Base-by-base conservation (phyloP, 1,284 basidiomycete genomes). In the Cronartium quercuum region DNA sequence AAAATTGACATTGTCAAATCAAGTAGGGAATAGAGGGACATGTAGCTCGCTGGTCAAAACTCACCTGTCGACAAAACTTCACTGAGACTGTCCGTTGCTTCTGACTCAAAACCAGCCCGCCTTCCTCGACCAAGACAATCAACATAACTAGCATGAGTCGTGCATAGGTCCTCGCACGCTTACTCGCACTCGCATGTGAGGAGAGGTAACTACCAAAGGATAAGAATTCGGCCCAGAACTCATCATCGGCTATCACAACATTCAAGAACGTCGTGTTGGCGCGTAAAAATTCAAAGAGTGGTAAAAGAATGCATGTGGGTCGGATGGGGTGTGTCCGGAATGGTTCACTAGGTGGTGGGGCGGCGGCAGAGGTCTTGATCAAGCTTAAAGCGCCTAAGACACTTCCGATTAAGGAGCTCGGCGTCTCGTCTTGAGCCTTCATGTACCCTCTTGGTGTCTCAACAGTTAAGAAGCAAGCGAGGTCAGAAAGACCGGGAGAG, bases 91-190 rank as follows among this genome's bases (percentile, higher is more conserved):
- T 67, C 2, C 55, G 61, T n/a, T 68, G 63, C 21, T 7, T 10
- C 34, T 76, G 67, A 55, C 78, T 67, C 47, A 78, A 76, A 2
- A 77, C 77, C n/a, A 77, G 77, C 9, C 69, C 61, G 44, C 77
- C 79, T 47, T 81, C 79, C 63, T 81, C 80, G 55, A 79, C 77
- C 15, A 81, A 76, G 18, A 80, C 51, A n/a, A 75, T 76, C n/a
- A 80, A 58, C 15, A 78, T 57, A 21, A 78, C 70, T 18, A 80
- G 76, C 21, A 51, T 38, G 0, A 81, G 76, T 13, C 77, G 70
- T 3, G 78, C 73, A 76, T 81, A 81, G 2, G 76, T 35, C 12
- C 74, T 68, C 1, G 79, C 76, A 12, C 79, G 68, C 0, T 38
- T 3, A 9, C 77, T 77, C 4, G 76, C 62, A 9, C 79, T 76